Evolutionary conservation across 208 protist species (phyloP), one percentile per base, ranked within the genome.

Genomic region (Trypanosomatidae sp.): DNA sequence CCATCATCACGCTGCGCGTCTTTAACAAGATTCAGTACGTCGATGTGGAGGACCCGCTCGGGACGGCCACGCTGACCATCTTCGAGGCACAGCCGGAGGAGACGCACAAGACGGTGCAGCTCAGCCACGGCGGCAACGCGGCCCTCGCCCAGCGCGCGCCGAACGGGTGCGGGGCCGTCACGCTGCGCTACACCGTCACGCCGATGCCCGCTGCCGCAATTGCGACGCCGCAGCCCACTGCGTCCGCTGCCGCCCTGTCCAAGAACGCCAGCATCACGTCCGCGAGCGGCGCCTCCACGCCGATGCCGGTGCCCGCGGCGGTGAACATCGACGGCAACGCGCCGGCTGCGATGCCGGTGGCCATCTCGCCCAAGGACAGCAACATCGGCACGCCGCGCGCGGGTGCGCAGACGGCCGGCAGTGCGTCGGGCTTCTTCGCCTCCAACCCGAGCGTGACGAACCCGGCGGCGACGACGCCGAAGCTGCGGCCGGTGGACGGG

Each of bases 61-160:
- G 91, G 55, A 91, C 79, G 39, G 83, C 85, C 28, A 91, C 88
- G n/a, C n/a, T 95, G 36, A 95, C 86, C 33, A 72, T 93, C 47
- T 88, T 93, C 53, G 82, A 81, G 8, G 15, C 69, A 43, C 71
- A 82, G 36, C 67, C 72, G 0, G 65, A 53, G 30, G 81, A 77
- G 78, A 76, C 69, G 52, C 73, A 74, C 28, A 83, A 84, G 55
- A 50, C 56, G 10, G 81, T 94, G 60, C 82, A 86, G 70, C 79
- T 94, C 30, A 80, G 82, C 66, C 87, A 94, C 77, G 90, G 90
- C 69, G 90, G 90, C 22, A 77, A 87, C 71, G 77, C 85, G 0
- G 71, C 77, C 8, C 80, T 92, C 52, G 85, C 88, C 36, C 80
- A 86, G 46, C 77, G 76, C 46, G 83, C 82, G 1, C 73, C 74